phyloP scores from a whole-genome alignment of 352 stramenopile genomes.

The Aphanomyces invadans region DNA sequence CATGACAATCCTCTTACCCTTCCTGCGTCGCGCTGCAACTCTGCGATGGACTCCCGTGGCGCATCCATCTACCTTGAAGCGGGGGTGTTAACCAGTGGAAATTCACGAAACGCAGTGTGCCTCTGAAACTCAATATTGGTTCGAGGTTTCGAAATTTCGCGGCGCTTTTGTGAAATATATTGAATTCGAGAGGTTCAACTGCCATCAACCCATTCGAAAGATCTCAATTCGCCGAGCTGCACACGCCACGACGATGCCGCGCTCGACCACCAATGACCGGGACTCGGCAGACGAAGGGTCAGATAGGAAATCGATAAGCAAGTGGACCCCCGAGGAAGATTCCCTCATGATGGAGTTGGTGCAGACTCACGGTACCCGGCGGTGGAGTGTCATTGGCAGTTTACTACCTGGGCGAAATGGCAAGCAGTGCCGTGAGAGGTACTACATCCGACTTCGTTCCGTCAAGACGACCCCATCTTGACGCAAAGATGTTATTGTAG shows the following conservation, averaged over 20 bases:
- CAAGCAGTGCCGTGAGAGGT: slow-evolving; percentile 94
- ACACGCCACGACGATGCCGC: neutral
- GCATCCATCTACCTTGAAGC: no score
- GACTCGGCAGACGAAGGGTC: neutral
- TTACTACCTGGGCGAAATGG: slow-evolving; percentile 89
- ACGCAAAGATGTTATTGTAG: slow-evolving; percentile 28
- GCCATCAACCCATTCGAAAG: neutral
- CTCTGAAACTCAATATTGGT: neutral
- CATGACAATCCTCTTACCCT: no score
- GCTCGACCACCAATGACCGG: neutral
- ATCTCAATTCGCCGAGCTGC: neutral
- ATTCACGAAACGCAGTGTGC: neutral
- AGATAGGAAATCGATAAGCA: slow-evolving; percentile 73
- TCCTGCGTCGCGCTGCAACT: no score
- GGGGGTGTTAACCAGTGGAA: no score
- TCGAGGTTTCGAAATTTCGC: neutral
- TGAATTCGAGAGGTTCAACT: neutral
- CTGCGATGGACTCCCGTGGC: no score
- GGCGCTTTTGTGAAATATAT: neutral
- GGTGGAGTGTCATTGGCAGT: slow-evolving; percentile 97
- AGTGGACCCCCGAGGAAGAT: slow-evolving; percentile 87
- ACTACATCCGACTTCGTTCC: neutral
- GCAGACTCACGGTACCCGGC: slow-evolving; percentile 88
- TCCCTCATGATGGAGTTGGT: slow-evolving; percentile 81
- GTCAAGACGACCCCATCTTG: neutral